Conservation (phyloP, 805 yeast species). For the Metschnikowia anglica region DNA sequence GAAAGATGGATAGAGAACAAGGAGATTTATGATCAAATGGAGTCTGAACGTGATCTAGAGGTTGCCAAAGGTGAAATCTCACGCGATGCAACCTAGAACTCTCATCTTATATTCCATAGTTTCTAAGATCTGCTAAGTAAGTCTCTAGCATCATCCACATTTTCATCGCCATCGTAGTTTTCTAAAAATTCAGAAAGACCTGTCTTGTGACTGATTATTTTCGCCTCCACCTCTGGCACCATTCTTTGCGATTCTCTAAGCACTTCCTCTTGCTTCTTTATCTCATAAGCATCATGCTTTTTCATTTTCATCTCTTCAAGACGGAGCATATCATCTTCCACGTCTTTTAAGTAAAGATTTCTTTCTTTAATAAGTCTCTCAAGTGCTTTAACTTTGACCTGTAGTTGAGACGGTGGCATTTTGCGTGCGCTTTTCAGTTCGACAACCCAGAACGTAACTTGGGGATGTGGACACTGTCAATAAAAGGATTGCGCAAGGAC, state of each 20-base stretch:
- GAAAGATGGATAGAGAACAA: conserved; percentile 95
- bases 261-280: conserved; percentile 48
- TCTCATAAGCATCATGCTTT: conserved; percentile 57
- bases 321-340: conserved; percentile 48
- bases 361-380: conserved; percentile 70
- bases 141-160: conserved; percentile 27
- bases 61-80: conserved; percentile 4
- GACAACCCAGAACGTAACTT: neutral
- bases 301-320: conserved; percentile 48
- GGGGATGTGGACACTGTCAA: no score
- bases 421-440: no score
- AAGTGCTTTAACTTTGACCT: conserved; percentile 70
- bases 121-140: conserved; percentile 22
- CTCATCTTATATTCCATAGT: neutral
- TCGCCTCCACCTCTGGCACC: conserved; percentile 28
- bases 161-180: conserved; percentile 36
- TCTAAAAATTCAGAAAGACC: conserved; percentile 42
- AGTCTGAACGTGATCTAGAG: conserved; percentile 45
- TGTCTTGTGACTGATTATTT: conserved; percentile 32
- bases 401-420: conserved; percentile 71
- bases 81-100: neutral
- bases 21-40: conserved; percentile 63
- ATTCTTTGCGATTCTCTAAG: conserved; percentile 40
- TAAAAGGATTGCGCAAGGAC: no score
- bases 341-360: conserved; percentile 56